Evolutionary conservation across 2,329 filamentous ascomycete genomes (phyloP), one percentile per base, ranked within the genome.

Genomic region (Graphilbum ipis-grandicollis): DNA sequence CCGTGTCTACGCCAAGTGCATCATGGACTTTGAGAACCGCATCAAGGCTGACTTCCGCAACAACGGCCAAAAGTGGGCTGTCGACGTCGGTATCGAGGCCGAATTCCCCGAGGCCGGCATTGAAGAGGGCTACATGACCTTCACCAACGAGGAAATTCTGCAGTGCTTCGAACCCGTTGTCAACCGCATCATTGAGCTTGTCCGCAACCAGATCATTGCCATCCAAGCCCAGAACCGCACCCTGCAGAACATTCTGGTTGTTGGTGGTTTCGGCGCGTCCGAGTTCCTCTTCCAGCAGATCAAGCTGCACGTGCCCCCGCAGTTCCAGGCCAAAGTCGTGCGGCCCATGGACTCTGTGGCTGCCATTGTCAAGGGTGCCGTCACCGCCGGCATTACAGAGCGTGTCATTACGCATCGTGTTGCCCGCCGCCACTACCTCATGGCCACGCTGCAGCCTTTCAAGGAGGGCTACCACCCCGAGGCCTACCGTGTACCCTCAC

Each of bases 1-100:
- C 31, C 85, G 88, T 58, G 90, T 98, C 38, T 96, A 96, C 57
- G 88, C 88, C 47, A 96, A 96, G 64, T 96, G 88, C 57, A 96
- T 98, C 59, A 96, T 96, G 88, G 90, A 98, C 60, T 98, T 98
- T 51, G 90, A 98, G 65, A 96, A 96, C 71, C 71, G 90, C 56
- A 94, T 98, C 71, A 98, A 98, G 68, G 90, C 90, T 35, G 90
- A 96, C 58, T 98, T 98, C 77, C 76, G 90, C 46, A 96, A 96
- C 65, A 96, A 94, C 57, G 86, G 88, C 35, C 88, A 96, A 59
- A 96, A 96, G 58, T 96, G 90, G 90, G 90, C 90, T 32, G 86
- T 96, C 17, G 90, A 98, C 54, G 90, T 98, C 35, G 90, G 90
- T 52, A 96, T 98, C 50, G 90, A 98, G 65, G 85, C 88, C 31